These are phyloP conservation scores for Persicaria tinctoria DNA, from an alignment of 148 eudicot genomes.

Conservation along the genomic window DNA sequence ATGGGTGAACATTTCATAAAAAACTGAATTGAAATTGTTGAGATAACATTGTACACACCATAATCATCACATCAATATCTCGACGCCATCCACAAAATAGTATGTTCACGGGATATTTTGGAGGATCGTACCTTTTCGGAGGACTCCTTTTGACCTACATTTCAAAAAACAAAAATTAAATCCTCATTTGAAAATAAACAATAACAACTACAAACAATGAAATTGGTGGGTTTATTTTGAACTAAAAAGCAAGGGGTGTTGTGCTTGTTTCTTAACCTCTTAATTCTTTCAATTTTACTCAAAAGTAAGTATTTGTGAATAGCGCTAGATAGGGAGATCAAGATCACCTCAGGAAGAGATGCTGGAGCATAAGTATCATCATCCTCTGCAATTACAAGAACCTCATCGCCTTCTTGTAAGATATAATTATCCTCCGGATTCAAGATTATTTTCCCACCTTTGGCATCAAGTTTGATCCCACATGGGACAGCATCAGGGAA, in stretches of 20 bases:
- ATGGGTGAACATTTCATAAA: not conserved
- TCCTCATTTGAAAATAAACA: not conserved
- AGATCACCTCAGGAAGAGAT: constrained; percentile 52
- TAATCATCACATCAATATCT: constrained; percentile 13
- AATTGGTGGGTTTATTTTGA: not conserved
- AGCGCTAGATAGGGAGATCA: not conserved
- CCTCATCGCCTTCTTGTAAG: constrained; percentile 69
- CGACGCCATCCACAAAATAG: constrained; percentile 14
- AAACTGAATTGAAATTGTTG: not conserved
- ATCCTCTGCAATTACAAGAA: constrained; percentile 94
- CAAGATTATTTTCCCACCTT: constrained; percentile 68
- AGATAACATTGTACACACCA: not conserved
- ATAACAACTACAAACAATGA: not conserved
- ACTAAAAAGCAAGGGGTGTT: not conserved
- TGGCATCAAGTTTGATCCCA: constrained; percentile 76
- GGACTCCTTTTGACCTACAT: not conserved
- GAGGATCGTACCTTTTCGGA: constrained; percentile 10
- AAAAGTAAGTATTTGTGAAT: not conserved
- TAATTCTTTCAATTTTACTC: not conserved
- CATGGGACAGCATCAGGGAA: constrained; percentile 97
- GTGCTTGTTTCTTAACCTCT: not conserved
- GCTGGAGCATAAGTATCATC: constrained; percentile 89
- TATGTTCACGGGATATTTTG: constrained; percentile 6
- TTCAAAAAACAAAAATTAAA: not conserved
- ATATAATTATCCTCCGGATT: constrained; percentile 80